Conservation (phyloP, 345 rosid genomes). For the Erysimum cheiranthoides region DNA sequence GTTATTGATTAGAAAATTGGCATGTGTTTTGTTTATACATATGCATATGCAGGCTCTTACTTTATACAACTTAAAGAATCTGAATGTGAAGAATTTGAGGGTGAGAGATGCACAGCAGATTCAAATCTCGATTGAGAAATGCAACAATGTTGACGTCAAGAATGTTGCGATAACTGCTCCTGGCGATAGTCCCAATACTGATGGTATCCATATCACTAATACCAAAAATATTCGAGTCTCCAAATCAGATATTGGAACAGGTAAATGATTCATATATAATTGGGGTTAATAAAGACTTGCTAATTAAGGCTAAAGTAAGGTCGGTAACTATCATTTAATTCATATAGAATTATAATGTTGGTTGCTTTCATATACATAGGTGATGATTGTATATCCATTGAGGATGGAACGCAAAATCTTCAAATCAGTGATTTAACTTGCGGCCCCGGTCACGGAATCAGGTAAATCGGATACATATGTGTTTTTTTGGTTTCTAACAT, state of each 20-base stretch:
- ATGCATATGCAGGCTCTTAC: slow-evolving; percentile 73
- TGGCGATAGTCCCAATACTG: slow-evolving; percentile 78
- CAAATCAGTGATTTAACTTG: slow-evolving; percentile 41
- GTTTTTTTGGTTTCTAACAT: neutral
- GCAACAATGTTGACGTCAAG: slow-evolving; percentile 55
- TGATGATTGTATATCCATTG: slow-evolving; percentile 85
- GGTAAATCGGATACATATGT: slow-evolving; percentile 24
- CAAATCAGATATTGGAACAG: slow-evolving; percentile 63
- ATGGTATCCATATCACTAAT: slow-evolving; percentile 79
- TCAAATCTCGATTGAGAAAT: slow-evolving; percentile 63
- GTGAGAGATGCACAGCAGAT: slow-evolving; percentile 77
- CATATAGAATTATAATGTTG: slow-evolving; percentile 47
- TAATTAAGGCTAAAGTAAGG: neutral
- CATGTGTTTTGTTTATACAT: slow-evolving; percentile 19
- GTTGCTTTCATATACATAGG: slow-evolving; percentile 58
- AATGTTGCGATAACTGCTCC: slow-evolving; percentile 62
- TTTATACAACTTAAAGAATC: slow-evolving; percentile 57
- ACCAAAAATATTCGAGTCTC: slow-evolving; percentile 65
- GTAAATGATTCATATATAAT: slow-evolving; percentile 61
- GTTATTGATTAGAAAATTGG: slow-evolving; percentile 47
- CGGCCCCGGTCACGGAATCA: slow-evolving; percentile 48
- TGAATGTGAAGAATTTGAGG: slow-evolving; percentile 57
- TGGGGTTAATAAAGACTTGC: neutral
- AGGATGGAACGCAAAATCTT: slow-evolving; percentile 44
- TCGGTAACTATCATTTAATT: slow-evolving; percentile 45